Percentiles rank a stretch among this genome's conserved stretches.
Evolutionary conservation across 2,329 filamentous ascomycete species (phyloP).

Genomic region (Alternaria metachromatica): DNA sequence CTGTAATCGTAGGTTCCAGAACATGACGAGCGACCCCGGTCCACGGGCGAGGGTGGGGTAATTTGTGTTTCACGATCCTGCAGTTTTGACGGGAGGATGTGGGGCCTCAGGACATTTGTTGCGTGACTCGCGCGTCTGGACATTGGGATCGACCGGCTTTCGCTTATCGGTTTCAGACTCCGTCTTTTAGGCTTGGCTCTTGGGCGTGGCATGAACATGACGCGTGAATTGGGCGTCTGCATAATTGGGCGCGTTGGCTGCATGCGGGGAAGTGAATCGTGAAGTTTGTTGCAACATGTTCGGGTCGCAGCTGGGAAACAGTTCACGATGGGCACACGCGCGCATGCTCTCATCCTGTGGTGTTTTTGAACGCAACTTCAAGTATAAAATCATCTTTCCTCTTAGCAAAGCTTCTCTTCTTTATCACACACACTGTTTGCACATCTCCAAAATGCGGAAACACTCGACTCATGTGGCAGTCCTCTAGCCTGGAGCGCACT

Average conservation of each 20-base stretch:
- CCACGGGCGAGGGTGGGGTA: neutral
- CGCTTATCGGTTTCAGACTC: slow-evolving; percentile 13
- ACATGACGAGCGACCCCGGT: neutral
- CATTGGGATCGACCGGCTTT: slow-evolving; percentile 6
- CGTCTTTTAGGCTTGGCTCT: slow-evolving; percentile 6
- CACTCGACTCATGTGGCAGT: too few relatives aligned
- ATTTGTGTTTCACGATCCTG: neutral
- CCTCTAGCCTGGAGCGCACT: neutral
- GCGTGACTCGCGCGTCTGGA: neutral
- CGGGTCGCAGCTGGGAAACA: neutral
- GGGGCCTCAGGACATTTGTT: neutral
- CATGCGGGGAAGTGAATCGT: neutral
- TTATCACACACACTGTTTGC: rapidly evolving
- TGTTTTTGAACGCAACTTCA: neutral
- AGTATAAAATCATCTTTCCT: neutral
- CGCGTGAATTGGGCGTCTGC: neutral
- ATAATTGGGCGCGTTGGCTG: neutral
- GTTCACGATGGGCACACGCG: neutral
- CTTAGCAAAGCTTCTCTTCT: neutral
- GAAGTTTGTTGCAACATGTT: neutral
- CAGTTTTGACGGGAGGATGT: neutral
- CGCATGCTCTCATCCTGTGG: neutral
- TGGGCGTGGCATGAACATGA: neutral
- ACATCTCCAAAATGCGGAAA: neutral
- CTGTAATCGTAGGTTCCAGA: slow-evolving; percentile 30